Conservation (phyloP, 495 filamentous ascomycete species). For the Filosporella fistucella region DNA sequence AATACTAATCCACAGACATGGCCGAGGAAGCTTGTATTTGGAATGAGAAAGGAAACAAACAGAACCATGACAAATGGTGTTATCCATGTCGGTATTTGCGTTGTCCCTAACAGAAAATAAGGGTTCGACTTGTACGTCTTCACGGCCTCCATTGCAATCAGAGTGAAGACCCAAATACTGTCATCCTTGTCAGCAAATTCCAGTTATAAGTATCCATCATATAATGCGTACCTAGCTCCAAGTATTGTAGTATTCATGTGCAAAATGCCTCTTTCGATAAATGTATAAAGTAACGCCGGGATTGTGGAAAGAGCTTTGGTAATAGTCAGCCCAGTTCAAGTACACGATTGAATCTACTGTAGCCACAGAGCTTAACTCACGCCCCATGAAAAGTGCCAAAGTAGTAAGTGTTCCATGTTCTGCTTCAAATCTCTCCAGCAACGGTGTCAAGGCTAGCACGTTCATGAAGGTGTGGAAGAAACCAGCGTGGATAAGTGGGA, state of each 20-base stretch:
- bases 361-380: conserved; percentile 47
- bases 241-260: conserved; percentile 62
- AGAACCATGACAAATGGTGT: conserved; percentile 74
- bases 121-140: conserved; percentile 71
- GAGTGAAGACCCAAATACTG: conserved; percentile 87
- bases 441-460: conserved; percentile 69
- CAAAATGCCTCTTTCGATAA: conserved; percentile 64
- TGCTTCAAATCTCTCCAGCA: conserved; percentile 89
- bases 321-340: conserved; percentile 14
- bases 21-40: conserved; percentile 77
- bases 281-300: conserved; percentile 66
- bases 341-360: not conserved
- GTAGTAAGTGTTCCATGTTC: conserved; percentile 89
- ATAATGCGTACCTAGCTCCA: conserved; percentile 69
- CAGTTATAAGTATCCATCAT: not conserved
- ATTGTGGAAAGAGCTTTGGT: conserved; percentile 69
- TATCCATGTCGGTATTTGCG: conserved; percentile 86
- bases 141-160: conserved; percentile 78
- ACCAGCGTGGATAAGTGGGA: conserved; percentile 78
- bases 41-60: conserved; percentile 66
- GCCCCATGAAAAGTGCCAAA: conserved; percentile 78
- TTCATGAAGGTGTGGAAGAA: conserved; percentile 80
- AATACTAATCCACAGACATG: conserved; percentile 77
- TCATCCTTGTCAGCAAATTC: conserved; percentile 1
- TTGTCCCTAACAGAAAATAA: conserved; percentile 65